Evolutionary conservation across 371 early-diverging fungal species (phyloP), one percentile per base, ranked within the genome.

Genomic region (Zychaea mexicana): DNA sequence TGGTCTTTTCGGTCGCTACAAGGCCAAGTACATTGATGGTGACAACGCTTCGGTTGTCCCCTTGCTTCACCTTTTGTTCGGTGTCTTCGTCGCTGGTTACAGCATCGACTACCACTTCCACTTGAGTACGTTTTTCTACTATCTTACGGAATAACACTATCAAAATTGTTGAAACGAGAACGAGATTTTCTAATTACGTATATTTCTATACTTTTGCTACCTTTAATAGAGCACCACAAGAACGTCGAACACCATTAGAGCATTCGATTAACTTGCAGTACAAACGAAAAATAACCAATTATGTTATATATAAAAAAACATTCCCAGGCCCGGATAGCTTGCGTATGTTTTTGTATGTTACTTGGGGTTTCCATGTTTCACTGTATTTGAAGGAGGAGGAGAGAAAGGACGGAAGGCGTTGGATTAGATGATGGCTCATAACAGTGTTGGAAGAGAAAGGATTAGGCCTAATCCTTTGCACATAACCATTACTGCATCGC

Each of bases 41-140:
- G 85, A 87, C 52, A 87, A 87, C 67, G 77, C 87, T 27, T 71
- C 72, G 64, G 75, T 83, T 65, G 78, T 84, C 66, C 87, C 87
- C 60, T 73, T 85, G 68, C 68, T 84, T 68, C 85, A 85, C 69
- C 69, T 74, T 64, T 72, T 86, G 54, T 77, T 75, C 60, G 84
- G 74, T 73, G 70, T 87, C 82, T 81, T 83, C 61, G 72, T 68
- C 67, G 62, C 73, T 69, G 82, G 82, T 64, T 87, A 87, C 75
- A 78, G 78, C 72, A 84, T 87, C 53, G 87, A 87, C 72, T 87
- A 87, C 72, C 83, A 86, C 77, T 86, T 86, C 86, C 86, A 86
- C 82, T 81, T 86, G 83, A 86, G 86, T 86, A 86, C 72, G 82
- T 79, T 26, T 42, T 49, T 46, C 24, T 26, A 36, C 24, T 46